Evolutionary conservation across 2,329 filamentous ascomycete genomes (phyloP).

Genomic region (Aspergillus unguis): DNA sequence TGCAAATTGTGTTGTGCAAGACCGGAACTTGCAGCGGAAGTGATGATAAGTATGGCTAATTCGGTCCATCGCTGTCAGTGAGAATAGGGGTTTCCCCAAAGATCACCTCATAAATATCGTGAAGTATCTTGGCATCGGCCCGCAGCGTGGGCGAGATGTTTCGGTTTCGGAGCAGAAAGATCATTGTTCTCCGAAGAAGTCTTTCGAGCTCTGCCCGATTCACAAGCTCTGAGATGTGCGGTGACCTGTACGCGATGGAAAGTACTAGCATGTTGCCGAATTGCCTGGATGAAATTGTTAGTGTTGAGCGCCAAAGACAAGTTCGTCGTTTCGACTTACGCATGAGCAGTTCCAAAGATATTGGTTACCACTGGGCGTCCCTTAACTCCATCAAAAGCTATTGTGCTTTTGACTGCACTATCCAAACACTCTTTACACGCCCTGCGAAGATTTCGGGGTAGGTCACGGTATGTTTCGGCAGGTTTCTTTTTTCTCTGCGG

Average conservation of each 20-base stretch:
- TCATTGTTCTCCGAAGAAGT: conserved; percentile 70
- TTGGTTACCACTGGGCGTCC: conserved; percentile 84
- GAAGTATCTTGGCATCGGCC: conserved; percentile 71
- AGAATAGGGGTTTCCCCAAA: conserved; percentile 34
- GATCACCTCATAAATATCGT: conserved; percentile 46
- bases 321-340: conserved; percentile 60
- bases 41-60: not conserved
- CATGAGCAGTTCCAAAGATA: conserved; percentile 90
- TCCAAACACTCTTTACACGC: conserved; percentile 63
- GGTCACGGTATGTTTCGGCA: conserved; percentile 23
- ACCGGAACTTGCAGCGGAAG: not conserved
- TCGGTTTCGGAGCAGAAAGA: conserved; percentile 67
- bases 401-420: conserved; percentile 79
- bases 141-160: conserved; percentile 71
- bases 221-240: conserved; percentile 57
- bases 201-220: conserved; percentile 52
- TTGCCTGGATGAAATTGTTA: conserved; percentile 60
- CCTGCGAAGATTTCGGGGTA: conserved; percentile 47
- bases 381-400: conserved; percentile 66
- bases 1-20: not conserved
- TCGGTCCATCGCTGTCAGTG: not conserved
- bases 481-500: not conserved
- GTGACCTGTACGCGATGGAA: conserved; percentile 70
- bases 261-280: conserved; percentile 95
- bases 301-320: not conserved